Conservation (phyloP, 2,329 filamentous ascomycete genomes). For the Pestalotiopsis sp. region DNA sequence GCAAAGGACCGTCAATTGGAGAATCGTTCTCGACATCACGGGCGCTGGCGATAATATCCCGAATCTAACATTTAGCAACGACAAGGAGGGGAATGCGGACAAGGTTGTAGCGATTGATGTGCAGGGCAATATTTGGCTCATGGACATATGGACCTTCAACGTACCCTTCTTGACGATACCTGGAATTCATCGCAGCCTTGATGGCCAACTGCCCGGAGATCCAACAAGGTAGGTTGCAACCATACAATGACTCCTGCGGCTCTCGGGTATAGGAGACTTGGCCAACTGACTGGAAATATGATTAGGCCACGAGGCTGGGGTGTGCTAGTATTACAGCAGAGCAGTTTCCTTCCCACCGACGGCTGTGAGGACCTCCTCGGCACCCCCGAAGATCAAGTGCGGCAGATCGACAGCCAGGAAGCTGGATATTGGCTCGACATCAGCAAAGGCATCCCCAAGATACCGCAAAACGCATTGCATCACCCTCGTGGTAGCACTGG, state of each 20-base stretch:
- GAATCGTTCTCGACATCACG: slow-evolving; percentile 48
- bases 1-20: slow-evolving; percentile 50
- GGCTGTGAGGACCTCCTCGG: slow-evolving; percentile 34
- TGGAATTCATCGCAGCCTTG: slow-evolving; percentile 17
- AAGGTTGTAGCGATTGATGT: slow-evolving; percentile 56
- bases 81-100: slow-evolving; percentile 48
- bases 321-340: slow-evolving; percentile 47
- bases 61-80: slow-evolving; percentile 53
- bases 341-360: slow-evolving; percentile 40
- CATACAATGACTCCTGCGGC: slow-evolving; percentile 20
- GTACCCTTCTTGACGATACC: slow-evolving; percentile 19
- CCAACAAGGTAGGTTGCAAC: slow-evolving; percentile 27
- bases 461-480: slow-evolving; percentile 26
- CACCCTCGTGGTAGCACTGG: slow-evolving; percentile 29
- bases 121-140: slow-evolving; percentile 48
- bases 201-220: neutral
- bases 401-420: slow-evolving; percentile 16
- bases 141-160: slow-evolving; percentile 53
- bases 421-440: slow-evolving; percentile 31
- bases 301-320: slow-evolving; percentile 47
- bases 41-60: slow-evolving; percentile 50
- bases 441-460: slow-evolving; percentile 19
- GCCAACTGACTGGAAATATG: neutral
- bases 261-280: slow-evolving; percentile 17
- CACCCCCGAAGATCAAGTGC: slow-evolving; percentile 25